A percentile compares a stretch with the other conserved stretches of the same genome.
Evolutionary conservation across 108 stramenopile species (phyloP).

Genomic region (Pseudonitzschia pungens): DNA sequence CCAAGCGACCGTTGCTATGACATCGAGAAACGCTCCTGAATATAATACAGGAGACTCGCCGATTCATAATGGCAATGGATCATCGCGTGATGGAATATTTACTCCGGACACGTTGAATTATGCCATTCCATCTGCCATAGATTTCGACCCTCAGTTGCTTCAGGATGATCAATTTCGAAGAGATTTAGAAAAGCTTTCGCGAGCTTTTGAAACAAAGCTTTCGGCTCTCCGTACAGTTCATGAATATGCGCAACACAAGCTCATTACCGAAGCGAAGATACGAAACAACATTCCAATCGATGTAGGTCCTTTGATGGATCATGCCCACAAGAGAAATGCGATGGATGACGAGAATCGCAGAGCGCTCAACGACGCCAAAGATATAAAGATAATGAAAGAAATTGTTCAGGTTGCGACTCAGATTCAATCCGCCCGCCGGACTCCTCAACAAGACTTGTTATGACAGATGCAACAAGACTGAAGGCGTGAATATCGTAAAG

Average conservation of each 20-base stretch:
- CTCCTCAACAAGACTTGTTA: neutral
- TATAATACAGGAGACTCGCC: neutral
- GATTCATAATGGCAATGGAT: constrained; percentile 12
- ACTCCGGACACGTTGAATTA: constrained; percentile 49
- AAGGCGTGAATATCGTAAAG: no score
- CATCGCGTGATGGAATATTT: constrained; percentile 18
- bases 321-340: constrained; percentile 58
- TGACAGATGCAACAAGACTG: no score
- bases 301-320: constrained; percentile 70
- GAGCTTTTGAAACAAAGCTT: constrained; percentile 70
- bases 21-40: constrained; percentile 4
- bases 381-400: constrained; percentile 33
- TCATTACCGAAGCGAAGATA: constrained; percentile 74
- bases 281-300: constrained; percentile 74
- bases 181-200: constrained; percentile 67
- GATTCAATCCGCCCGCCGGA: neutral
- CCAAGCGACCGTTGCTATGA: constrained; percentile 28
- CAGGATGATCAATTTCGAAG: constrained; percentile 62
- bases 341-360: constrained; percentile 41
- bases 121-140: constrained; percentile 32
- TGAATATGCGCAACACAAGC: constrained; percentile 78
- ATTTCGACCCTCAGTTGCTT: constrained; percentile 61
- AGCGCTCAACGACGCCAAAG: constrained; percentile 38
- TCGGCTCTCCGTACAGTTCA: constrained; percentile 66
- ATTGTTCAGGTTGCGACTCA: constrained; percentile 6